phyloP scores from a whole-genome alignment of 2,329 filamentous ascomycete species.

The Hymenotorrendiella dingleyae region DNA sequence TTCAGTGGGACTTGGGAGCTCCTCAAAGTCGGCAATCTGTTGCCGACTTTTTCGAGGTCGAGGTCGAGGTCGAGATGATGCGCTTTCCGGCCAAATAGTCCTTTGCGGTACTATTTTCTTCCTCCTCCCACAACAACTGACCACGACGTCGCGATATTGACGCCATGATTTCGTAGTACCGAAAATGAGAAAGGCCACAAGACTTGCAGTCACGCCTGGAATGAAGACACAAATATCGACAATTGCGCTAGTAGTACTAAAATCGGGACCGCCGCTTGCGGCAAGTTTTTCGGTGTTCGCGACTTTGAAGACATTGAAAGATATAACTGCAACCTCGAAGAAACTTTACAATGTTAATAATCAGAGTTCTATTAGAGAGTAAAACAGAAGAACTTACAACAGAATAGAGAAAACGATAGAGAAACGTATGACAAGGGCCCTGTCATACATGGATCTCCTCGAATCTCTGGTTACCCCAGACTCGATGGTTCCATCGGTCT shows the following conservation, averaged over 20 bases:
- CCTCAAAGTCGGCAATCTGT: too few species aligned
- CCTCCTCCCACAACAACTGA: slow-evolving; percentile 2
- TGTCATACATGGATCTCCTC: slow-evolving; percentile 37
- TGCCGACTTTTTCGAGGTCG: too few species aligned
- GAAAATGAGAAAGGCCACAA: slow-evolving; percentile 36
- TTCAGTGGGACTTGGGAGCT: too few species aligned
- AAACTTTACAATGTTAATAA: slow-evolving; percentile 18
- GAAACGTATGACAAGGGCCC: slow-evolving; percentile 40
- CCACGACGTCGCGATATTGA: slow-evolving; percentile 24
- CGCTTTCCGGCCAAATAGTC: neutral
- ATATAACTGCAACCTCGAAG: slow-evolving; percentile 36
- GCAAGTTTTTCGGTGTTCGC: slow-evolving; percentile 29
- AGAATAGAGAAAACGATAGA: slow-evolving; percentile 38
- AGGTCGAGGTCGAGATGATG: too few species aligned
- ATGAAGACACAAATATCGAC: slow-evolving; percentile 33
- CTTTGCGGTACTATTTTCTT: neutral
- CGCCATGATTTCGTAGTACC: slow-evolving; percentile 35
- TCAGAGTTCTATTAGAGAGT: neutral
- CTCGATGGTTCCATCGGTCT: slow-evolving; percentile 11
- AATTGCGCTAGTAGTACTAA: slow-evolving; percentile 29
- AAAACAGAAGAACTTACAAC: slow-evolving; percentile 17
- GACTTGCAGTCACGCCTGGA: slow-evolving; percentile 34
- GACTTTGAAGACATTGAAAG: slow-evolving; percentile 32
- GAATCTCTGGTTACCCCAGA: slow-evolving; percentile 8
- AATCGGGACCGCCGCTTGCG: slow-evolving; percentile 29